A percentile compares a stretch with the other conserved stretches of the same genome.
Evolutionary conservation across 106 monocot genomes (phyloP).

Genomic region (Hemerocallis citrina): DNA sequence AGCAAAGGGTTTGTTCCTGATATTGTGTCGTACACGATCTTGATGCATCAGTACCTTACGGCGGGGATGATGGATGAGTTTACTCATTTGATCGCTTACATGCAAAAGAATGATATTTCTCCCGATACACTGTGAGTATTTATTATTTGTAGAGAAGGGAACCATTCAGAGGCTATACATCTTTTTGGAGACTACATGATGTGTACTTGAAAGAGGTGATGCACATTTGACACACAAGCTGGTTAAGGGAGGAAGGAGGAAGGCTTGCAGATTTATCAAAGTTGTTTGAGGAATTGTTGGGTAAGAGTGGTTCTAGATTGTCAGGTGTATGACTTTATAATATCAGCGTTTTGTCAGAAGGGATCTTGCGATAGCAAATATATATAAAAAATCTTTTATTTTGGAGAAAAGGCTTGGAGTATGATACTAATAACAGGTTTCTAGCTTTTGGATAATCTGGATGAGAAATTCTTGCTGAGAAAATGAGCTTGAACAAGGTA

Average conservation of each 20-base stretch:
- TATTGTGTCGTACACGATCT: constrained; percentile 29
- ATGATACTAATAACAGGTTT: no score
- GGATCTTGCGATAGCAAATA: constrained; percentile 28
- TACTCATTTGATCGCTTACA: constrained; percentile 15
- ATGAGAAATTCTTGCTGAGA: no score
- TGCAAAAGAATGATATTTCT: constrained; percentile 21
- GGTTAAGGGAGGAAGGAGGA: constrained; percentile 18
- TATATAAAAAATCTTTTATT: constrained; percentile 28
- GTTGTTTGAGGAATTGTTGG: constrained; percentile 23
- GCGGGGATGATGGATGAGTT: constrained; percentile 15
- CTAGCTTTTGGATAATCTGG: no score
- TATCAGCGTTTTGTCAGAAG: constrained; percentile 29
- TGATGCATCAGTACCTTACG: constrained; percentile 26
- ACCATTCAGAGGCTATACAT: constrained; percentile 22
- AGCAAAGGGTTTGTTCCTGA: constrained; percentile 32
- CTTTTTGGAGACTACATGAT: constrained; percentile 18
- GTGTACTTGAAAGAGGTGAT: constrained; percentile 18
- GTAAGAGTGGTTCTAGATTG: constrained; percentile 25
- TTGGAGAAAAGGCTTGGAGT: constrained; percentile 40
- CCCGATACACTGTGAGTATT: constrained; percentile 28
- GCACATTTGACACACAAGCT: constrained; percentile 17
- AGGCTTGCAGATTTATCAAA: constrained; percentile 9
- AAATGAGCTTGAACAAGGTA: no score
- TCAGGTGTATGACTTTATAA: constrained; percentile 14
- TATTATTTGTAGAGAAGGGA: constrained; percentile 24